Evolutionary conservation across 2,329 filamentous ascomycete genomes (phyloP).

Genomic region (Dactylellina drechsleri): DNA sequence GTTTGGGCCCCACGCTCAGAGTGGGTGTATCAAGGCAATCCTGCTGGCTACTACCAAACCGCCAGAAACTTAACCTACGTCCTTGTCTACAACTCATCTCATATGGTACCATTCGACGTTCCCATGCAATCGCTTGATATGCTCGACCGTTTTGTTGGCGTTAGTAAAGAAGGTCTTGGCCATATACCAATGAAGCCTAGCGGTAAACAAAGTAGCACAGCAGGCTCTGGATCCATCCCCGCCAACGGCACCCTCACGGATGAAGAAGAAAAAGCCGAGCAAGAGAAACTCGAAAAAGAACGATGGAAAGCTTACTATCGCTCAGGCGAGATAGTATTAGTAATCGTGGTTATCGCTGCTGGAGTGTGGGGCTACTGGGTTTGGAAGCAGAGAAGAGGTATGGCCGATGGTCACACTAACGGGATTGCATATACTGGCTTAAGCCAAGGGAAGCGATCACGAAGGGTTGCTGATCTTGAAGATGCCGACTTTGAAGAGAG

Average conservation of each 20-base stretch:
- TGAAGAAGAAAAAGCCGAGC: constrained; percentile 67
- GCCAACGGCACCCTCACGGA: constrained; percentile 76
- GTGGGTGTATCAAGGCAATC: constrained; percentile 91
- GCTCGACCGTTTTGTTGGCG: constrained; percentile 94
- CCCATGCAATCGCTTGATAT: constrained; percentile 89
- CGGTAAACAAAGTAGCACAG: constrained; percentile 70
- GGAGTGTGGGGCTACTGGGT: constrained; percentile 78
- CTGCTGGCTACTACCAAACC: constrained; percentile 91
- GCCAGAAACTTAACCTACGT: constrained; percentile 96
- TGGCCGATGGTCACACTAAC: constrained; percentile 61
- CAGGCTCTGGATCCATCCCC: constrained; percentile 82
- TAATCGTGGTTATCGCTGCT: constrained; percentile 80
- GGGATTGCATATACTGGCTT: constrained; percentile 58
- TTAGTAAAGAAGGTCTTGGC: constrained; percentile 89
- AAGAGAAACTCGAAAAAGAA: constrained; percentile 80
- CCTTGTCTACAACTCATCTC: constrained; percentile 91
- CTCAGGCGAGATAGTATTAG: constrained; percentile 84
- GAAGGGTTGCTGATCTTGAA: constrained; percentile 67
- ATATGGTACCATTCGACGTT: constrained; percentile 98
- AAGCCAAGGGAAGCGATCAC: constrained; percentile 65
- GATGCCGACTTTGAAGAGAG: constrained; percentile 74
- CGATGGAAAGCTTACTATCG: constrained; percentile 90
- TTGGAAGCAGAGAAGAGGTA: constrained; percentile 71
- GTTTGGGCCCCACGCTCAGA: constrained; percentile 90
- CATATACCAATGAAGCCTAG: constrained; percentile 74